Evolutionary conservation across 768 basidiomycete species (phyloP), one percentile per base, ranked within the genome.

Genomic region (Leccinum boreale): DNA sequence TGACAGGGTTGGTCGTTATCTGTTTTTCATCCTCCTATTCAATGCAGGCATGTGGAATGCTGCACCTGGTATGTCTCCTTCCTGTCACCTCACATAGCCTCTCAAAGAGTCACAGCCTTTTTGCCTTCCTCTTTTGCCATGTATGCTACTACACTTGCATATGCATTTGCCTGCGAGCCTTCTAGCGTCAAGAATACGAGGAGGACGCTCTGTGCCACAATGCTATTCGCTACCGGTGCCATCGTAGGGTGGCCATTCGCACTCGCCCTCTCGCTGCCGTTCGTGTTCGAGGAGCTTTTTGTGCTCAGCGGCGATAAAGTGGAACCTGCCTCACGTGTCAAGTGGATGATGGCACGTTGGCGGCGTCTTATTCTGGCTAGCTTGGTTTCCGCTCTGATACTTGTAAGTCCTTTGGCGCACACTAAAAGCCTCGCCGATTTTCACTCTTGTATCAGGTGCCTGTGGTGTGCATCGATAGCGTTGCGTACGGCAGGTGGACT

Each of bases 241-340:
- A 83, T 98, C 51, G 82, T 98, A 33, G 97, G 96, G 5, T 99
- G 97, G 97, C 97, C 97, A 6, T 99, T 99, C 70, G 80, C 91
- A n/a, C 79, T 94, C 17, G 86, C 91, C 1, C 79, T 98, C 7
- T 85, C 92, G 0, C 74, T 97, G 14, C 97, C 97, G 1, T 95
- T 96, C 64, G 84, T 95, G 12, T 71, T 92, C 48, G 97, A 98
- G 70, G 93, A 98, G 70, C 76, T 98, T 21, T 90, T 94, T 66
- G 70, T 95, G 23, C 83, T 78, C 54, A 86, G 89, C 39, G 81
- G 79, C 8, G 94, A 97, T 65, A 71, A 72, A 39, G 84, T 89
- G 26, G 69, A 81, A 29, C 66, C 81, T 4, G 73, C 78, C 48
- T 70, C 70, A 26, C 77, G 71, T 42, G 33, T 44, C 8, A 73